phyloP scores from a whole-genome alignment of 208 protist genomes.

The Leishmania braziliensis region DNA sequence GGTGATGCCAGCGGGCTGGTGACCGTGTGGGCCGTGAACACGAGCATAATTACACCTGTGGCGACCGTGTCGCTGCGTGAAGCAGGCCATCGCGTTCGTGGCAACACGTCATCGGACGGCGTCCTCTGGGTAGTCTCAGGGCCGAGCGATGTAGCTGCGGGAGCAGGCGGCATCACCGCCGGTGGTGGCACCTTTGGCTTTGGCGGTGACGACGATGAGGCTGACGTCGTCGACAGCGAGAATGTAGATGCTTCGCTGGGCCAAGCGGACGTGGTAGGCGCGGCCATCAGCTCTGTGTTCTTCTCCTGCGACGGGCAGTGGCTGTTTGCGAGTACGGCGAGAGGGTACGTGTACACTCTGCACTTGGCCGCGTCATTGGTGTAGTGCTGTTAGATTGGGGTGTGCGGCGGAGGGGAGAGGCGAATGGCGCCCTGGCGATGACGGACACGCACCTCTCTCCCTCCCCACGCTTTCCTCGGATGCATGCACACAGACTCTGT shows the following conservation, averaged over 20 bases:
- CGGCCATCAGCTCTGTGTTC: constrained; percentile 47
- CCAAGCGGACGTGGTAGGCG: constrained; percentile 17
- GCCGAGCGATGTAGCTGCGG: constrained; percentile 4
- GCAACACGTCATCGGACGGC: constrained; percentile 20
- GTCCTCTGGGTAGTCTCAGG: constrained; percentile 12
- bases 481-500: not conserved
- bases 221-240: constrained; percentile 12
- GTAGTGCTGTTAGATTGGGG: not conserved
- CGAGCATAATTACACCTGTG: constrained; percentile 48
- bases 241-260: constrained; percentile 17
- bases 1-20: constrained; percentile 63
- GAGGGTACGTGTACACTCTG: constrained; percentile 57
- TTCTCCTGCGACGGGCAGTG: constrained; percentile 66
- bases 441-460: not conserved
- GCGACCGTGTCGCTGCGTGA: constrained; percentile 39
- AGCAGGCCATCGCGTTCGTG: constrained; percentile 13
- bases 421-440: not conserved
- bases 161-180: not conserved
- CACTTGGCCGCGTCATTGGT: constrained; percentile 26
- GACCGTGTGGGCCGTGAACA: constrained; percentile 55
- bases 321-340: constrained; percentile 58
- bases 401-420: not conserved
- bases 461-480: too few relatives aligned
- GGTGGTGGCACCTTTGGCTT: not conserved
- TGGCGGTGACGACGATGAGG: constrained; percentile 14